These are phyloP conservation scores for Candida pseudoglaebosa DNA, from an alignment of 805 yeast species.

Conservation along the genomic window DNA sequence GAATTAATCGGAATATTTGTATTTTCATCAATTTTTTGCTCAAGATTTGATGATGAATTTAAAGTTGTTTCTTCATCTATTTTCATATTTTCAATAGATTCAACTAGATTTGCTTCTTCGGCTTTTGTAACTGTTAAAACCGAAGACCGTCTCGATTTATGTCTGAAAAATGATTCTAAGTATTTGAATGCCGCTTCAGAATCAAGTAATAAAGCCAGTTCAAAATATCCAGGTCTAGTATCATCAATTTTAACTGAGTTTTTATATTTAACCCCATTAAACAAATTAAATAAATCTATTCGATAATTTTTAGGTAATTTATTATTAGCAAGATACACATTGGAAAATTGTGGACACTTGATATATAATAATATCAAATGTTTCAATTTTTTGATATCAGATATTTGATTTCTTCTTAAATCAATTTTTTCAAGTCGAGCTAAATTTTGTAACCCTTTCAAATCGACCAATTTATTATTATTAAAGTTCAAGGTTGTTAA, in stretches of 20 bases:
- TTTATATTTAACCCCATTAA: slow-evolving; percentile 49
- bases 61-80: slow-evolving; percentile 3
- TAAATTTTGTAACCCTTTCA: slow-evolving; percentile 45
- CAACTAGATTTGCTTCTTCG: slow-evolving; percentile 1
- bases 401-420: slow-evolving; percentile 45
- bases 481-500: slow-evolving; percentile 48
- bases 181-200: slow-evolving; percentile 43
- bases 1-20: slow-evolving; percentile 3
- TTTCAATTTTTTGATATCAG: slow-evolving; percentile 27
- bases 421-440: slow-evolving; percentile 47
- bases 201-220: slow-evolving; percentile 51
- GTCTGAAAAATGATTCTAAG: slow-evolving; percentile 33
- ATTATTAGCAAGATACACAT: slow-evolving; percentile 42
- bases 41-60: background rate
- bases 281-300: slow-evolving; percentile 51
- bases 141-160: background rate
- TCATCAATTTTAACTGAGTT: slow-evolving; percentile 53
- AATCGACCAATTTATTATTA: slow-evolving; percentile 40
- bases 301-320: slow-evolving; percentile 44
- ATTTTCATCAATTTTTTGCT: background rate
- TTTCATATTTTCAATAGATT: slow-evolving; percentile 8
- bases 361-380: slow-evolving; percentile 35
- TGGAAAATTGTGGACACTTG: slow-evolving; percentile 30
- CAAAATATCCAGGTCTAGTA: slow-evolving; percentile 59
- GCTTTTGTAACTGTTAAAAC: background rate